Evolutionary conservation across 129 eudicot genomes (phyloP).

Genomic region (Chrysanthemum seticuspe): DNA sequence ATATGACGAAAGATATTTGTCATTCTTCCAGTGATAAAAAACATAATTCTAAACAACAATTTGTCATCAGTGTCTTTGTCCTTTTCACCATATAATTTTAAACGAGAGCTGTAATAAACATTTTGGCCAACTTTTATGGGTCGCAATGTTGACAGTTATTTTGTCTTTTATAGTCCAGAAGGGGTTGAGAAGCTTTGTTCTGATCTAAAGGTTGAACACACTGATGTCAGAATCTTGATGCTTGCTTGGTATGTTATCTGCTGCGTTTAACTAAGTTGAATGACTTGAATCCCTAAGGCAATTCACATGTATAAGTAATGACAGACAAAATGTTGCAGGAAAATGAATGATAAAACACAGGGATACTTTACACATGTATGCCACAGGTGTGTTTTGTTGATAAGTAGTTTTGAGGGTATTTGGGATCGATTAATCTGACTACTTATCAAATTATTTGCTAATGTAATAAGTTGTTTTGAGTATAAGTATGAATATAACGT

Average conservation of each 20-base stretch:
- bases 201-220: slow-evolving; percentile 64
- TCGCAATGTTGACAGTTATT: too few relatives aligned
- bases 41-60: too few relatives aligned
- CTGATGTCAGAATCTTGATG: slow-evolving; percentile 79
- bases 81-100: background rate
- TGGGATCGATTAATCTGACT: too few relatives aligned
- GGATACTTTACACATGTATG: slow-evolving; percentile 87
- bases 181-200: slow-evolving; percentile 84
- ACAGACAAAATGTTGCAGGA: slow-evolving; percentile 47
- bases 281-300: background rate
- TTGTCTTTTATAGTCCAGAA: slow-evolving; percentile 62
- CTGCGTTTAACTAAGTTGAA: background rate
- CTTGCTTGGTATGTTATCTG: slow-evolving; percentile 73
- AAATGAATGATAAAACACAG: slow-evolving; percentile 84
- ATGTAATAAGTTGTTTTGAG: too few relatives aligned
- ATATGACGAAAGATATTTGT: too few relatives aligned
- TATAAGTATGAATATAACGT: too few relatives aligned
- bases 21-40: too few relatives aligned
- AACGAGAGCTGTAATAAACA: background rate
- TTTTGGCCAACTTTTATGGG: background rate
- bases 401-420: too few relatives aligned
- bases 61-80: background rate
- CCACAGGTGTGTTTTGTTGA: slow-evolving; percentile 30
- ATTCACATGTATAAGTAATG: slow-evolving; percentile 5
- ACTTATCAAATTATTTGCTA: too few relatives aligned